These are phyloP conservation scores for Solanum peruvianum DNA, from an alignment of 257 asterid genomes.

Conservation along the genomic window DNA sequence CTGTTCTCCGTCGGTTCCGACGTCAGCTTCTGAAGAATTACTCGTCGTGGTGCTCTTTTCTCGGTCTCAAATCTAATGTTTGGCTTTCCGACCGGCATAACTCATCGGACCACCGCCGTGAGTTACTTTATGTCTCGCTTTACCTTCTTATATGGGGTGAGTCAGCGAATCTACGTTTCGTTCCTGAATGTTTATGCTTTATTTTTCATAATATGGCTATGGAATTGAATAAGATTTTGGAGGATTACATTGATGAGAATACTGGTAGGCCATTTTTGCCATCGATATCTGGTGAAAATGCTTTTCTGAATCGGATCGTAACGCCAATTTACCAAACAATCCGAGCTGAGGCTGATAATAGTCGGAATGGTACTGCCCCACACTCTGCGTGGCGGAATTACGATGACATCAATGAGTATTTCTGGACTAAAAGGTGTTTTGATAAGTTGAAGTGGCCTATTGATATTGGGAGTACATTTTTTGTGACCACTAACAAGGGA, in stretches of 20 bases:
- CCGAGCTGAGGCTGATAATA: conserved; percentile 69
- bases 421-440: conserved; percentile 93
- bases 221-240: conserved; percentile 87
- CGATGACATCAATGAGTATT: conserved; percentile 91
- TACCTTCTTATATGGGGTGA: conserved; percentile 92
- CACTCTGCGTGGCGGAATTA: conserved; percentile 97
- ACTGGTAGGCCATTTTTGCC: conserved; percentile 91
- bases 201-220: conserved; percentile 88
- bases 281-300: conserved; percentile 78
- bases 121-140: conserved; percentile 76
- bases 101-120: conserved; percentile 60
- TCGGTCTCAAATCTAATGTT: conserved; percentile 58
- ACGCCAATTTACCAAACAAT: conserved; percentile 82
- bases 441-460: conserved; percentile 92
- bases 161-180: conserved; percentile 84
- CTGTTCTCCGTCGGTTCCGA: conserved; percentile 79
- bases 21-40: conserved; percentile 55
- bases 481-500: conserved; percentile 63
- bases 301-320: conserved; percentile 51
- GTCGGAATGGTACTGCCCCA: conserved; percentile 90
- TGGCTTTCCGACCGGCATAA: conserved; percentile 67
- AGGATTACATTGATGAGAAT: conserved; percentile 87
- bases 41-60: conserved; percentile 82
- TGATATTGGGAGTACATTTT: conserved; percentile 74
- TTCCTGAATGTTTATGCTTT: conserved; percentile 77